Conservation (phyloP, 371 early-diverging fungal species). For the Mucor mucedo region DNA sequence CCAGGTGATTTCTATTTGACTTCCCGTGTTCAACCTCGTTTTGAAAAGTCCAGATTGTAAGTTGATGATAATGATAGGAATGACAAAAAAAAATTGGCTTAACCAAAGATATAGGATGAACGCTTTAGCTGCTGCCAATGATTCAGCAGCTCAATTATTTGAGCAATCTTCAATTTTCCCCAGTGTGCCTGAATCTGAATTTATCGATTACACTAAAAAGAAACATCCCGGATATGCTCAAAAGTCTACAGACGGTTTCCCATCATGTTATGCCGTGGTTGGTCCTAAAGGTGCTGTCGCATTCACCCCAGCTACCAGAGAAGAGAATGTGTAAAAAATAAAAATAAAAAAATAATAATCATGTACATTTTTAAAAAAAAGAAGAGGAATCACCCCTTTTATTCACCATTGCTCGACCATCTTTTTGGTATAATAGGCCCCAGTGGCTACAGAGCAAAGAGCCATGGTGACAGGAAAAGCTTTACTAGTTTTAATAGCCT, state of each 20-base stretch:
- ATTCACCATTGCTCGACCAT: constrained; percentile 37
- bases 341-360: background rate
- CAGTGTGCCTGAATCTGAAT: constrained; percentile 20
- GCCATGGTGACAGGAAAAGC: constrained; percentile 48
- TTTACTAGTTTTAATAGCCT: constrained; percentile 50
- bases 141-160: constrained; percentile 48
- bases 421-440: constrained; percentile 52
- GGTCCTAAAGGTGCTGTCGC: constrained; percentile 39
- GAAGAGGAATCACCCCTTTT: background rate
- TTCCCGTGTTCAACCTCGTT: constrained; percentile 64
- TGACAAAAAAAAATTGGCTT: no score
- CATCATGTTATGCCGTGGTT: constrained; percentile 53
- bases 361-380: background rate
- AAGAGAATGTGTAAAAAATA: background rate
- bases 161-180: constrained; percentile 46
- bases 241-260: constrained; percentile 42
- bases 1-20: constrained; percentile 75
- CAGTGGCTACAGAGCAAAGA: constrained; percentile 17
- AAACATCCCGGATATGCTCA: constrained; percentile 46
- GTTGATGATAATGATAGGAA: constrained; percentile 13
- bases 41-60: constrained; percentile 48
- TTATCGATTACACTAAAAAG: constrained; percentile 18
- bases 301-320: constrained; percentile 28
- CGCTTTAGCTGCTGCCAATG: constrained; percentile 47
- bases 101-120: constrained; percentile 35